Percentiles rank a stretch among this genome's conserved stretches.
Conservation (phyloP, 164 flowering plant species). For the Echeveria elegans region DNA sequence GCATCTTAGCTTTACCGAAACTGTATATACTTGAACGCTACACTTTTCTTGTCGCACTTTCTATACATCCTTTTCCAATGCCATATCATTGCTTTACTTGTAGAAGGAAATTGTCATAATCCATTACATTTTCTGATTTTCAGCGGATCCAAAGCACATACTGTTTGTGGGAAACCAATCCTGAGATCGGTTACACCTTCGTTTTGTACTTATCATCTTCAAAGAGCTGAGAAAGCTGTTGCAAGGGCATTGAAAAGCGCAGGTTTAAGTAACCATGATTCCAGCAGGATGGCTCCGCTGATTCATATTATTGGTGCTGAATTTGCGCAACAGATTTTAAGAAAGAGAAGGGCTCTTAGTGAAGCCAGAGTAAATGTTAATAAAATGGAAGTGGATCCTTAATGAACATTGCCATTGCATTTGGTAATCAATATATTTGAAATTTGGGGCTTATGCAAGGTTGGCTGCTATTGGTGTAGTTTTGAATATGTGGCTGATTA, state of each 20-base stretch:
- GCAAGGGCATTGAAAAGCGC: conserved; percentile 55
- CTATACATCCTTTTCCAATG: background rate
- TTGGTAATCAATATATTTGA: background rate
- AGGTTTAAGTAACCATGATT: conserved; percentile 51
- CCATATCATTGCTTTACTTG: background rate
- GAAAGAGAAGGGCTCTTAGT: conserved; percentile 45
- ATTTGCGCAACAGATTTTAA: conserved; percentile 57
- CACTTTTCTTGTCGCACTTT: no score
- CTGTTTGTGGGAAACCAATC: conserved; percentile 57
- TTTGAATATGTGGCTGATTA: no score
- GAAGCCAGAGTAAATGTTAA: conserved; percentile 11
- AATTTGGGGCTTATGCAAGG: no score
- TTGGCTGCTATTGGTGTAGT: no score
- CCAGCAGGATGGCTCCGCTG: conserved; percentile 58
- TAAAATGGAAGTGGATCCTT: conserved; percentile 28
- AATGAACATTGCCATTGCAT: background rate
- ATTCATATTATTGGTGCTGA: conserved; percentile 65
- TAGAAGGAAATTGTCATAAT: background rate
- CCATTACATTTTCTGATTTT: conserved; percentile 5
- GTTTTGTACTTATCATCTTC: conserved; percentile 47
- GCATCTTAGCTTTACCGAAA: no score
- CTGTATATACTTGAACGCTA: no score
- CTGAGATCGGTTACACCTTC: conserved; percentile 49
- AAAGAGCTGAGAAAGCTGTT: conserved; percentile 46
- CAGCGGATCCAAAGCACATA: conserved; percentile 51